Evolutionary conservation across 148 eudicot genomes (phyloP), one percentile per base, ranked within the genome.

Genomic region (Beta vulgaris): DNA sequence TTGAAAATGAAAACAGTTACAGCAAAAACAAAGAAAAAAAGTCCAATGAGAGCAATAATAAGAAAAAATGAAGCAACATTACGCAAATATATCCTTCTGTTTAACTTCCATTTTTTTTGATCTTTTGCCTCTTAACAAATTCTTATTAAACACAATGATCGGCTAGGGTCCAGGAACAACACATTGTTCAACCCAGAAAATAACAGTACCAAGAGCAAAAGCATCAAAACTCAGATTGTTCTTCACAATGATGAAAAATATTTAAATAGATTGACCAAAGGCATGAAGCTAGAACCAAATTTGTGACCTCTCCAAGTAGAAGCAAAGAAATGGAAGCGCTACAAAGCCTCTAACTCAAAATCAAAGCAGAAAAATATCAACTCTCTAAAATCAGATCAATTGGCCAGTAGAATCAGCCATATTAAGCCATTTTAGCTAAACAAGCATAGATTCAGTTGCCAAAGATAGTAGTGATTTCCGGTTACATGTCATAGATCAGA

Each of bases 251-350:
- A 46, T 7, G 1, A 31, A 25, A 0, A 19, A 23, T 26, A 34
- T 36, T 23, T 46, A 58, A 2, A 77, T 6, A 15, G n/a, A 53
- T 34, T 23, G 1, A 18, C 29, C 25, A 32, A 70, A 72, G 48
- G 29, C 37, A 32, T 4, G 43, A 34, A 69, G 35, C 68, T 3
- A 43, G 25, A 76, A 14, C 62, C 80, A 70, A 46, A 19, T 48
- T 35, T 40, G 39, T 21, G 1, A 39, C 51, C 6, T 15, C 48
- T 57, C 37, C 28, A 10, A 39, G 8, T 49, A 37, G 31, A 46
- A 32, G 35, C 9, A 71, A 71, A 37, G 9, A 36, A 48, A 25
- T 46, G 66, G 35, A 34, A 39, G 53, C 34, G 32, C 19, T 29
- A 37, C 42, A 49, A 37, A 36, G 63, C 23, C n/a, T 35, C 37